phyloP scores from a whole-genome alignment of 257 asterid species.

The Petunia axillaris region DNA sequence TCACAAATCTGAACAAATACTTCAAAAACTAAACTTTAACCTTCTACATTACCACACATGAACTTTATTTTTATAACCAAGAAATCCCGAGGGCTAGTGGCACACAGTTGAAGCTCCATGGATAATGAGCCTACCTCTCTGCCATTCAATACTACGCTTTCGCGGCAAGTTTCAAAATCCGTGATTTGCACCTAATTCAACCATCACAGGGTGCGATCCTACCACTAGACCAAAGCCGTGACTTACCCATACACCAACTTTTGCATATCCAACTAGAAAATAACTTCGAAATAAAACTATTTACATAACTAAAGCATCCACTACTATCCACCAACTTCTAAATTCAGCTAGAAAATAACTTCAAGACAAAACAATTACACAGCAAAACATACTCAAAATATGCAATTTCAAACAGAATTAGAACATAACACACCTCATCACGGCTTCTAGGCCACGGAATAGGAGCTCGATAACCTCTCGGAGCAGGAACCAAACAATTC shows the following conservation, averaged over 20 bases:
- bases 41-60: neutral
- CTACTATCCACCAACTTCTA: neutral
- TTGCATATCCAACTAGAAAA: too few relatives aligned
- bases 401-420: neutral
- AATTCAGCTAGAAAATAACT: neutral
- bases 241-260: too few relatives aligned
- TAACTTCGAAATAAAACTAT: neutral
- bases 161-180: too few relatives aligned
- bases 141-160: too few relatives aligned
- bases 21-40: neutral
- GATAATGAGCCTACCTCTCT: too few relatives aligned
- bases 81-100: too few relatives aligned
- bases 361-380: neutral
- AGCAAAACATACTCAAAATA: neutral
- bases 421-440: slow-evolving; percentile 61
- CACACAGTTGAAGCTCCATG: too few relatives aligned
- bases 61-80: too few relatives aligned
- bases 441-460: slow-evolving; percentile 96
- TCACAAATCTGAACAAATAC: neutral
- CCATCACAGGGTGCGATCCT: too few relatives aligned
- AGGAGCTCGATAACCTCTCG: slow-evolving; percentile 74
- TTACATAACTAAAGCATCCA: neutral
- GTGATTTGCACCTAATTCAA: too few relatives aligned
- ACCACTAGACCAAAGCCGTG: too few relatives aligned
- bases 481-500: slow-evolving; percentile 83